Percentiles rank a stretch among this genome's conserved stretches.
Conservation (phyloP, 352 stramenopile genomes). For the Globisporangium abappressorium region DNA sequence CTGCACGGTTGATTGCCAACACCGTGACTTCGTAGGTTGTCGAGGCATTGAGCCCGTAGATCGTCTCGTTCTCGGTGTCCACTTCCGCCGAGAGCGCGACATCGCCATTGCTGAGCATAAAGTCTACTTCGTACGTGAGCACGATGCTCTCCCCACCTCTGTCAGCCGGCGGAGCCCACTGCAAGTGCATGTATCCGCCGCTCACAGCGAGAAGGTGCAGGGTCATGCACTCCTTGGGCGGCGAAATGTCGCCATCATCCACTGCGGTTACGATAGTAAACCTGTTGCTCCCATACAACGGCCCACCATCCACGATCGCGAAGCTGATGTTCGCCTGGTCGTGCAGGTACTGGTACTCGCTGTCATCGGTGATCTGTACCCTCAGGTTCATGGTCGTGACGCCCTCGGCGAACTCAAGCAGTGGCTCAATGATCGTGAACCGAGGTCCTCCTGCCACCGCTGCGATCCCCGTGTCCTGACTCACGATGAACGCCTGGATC, state of each 20-base stretch:
- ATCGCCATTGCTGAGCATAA: constrained; percentile 12
- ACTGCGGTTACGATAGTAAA: constrained; percentile 34
- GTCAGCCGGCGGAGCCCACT: constrained; percentile 43
- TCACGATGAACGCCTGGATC: constrained; percentile 24
- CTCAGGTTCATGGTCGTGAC: constrained; percentile 18
- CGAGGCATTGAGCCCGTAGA: constrained; percentile 46
- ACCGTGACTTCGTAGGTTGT: constrained; percentile 47
- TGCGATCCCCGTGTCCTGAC: constrained; percentile 18
- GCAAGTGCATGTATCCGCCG: constrained; percentile 38
- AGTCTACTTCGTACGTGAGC: constrained; percentile 29
- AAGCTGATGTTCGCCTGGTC: constrained; percentile 44
- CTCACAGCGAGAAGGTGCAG: constrained; percentile 26
- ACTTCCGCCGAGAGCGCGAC: constrained; percentile 11
- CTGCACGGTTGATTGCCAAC: constrained; percentile 29
- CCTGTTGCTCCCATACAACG: constrained; percentile 18
- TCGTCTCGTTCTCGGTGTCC: constrained; percentile 6
- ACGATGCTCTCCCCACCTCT: constrained; percentile 26
- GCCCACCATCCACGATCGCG: constrained; percentile 33
- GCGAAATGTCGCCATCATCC: constrained; percentile 55
- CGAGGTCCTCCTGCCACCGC: background rate
- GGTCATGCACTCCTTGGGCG: constrained; percentile 36
- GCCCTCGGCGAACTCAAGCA: constrained; percentile 33
- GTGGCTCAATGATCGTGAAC: constrained; percentile 33
- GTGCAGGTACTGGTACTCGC: constrained; percentile 33
- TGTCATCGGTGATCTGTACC: constrained; percentile 38